phyloP scores from a whole-genome alignment of 2,329 filamentous ascomycete genomes.

The Fusarium tupiense region DNA sequence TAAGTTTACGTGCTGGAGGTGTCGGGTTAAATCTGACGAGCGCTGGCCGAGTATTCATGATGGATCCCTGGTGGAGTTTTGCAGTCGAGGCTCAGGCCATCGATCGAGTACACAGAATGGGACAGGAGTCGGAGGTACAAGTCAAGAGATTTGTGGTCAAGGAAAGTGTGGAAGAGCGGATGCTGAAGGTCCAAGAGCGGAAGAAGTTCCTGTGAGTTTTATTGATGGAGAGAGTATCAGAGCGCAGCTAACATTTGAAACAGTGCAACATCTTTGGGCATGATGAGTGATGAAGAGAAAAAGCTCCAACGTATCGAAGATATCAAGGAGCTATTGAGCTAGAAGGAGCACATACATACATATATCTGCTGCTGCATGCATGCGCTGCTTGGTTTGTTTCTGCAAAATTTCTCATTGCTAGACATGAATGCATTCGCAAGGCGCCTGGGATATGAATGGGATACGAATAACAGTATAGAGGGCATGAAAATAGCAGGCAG shows the following conservation, averaged over 20 bases:
- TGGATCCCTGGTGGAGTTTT: slow-evolving; percentile 99
- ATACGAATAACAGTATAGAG: slow-evolving; percentile 18
- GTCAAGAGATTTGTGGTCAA: slow-evolving; percentile 91
- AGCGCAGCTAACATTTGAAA: slow-evolving; percentile 19
- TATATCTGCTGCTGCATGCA: neutral
- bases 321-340: slow-evolving; percentile 87
- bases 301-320: slow-evolving; percentile 90
- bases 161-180: slow-evolving; percentile 92
- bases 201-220: slow-evolving; percentile 91
- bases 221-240: neutral
- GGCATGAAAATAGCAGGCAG: neutral
- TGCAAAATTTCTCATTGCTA: neutral
- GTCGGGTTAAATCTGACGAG: slow-evolving; percentile 93
- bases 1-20: slow-evolving; percentile 89
- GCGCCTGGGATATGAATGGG: slow-evolving; percentile 22
- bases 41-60: slow-evolving; percentile 93
- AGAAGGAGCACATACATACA: slow-evolving; percentile 7
- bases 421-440: slow-evolving; percentile 19
- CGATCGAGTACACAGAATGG: slow-evolving; percentile 97
- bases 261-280: slow-evolving; percentile 91
- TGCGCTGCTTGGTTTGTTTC: neutral
- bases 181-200: slow-evolving; percentile 91
- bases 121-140: slow-evolving; percentile 85
- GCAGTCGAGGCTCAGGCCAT: slow-evolving; percentile 97
- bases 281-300: slow-evolving; percentile 96